These are phyloP conservation scores for Barnettozyma botsteinii DNA, from an alignment of 805 yeast species.

Conservation along the genomic window DNA sequence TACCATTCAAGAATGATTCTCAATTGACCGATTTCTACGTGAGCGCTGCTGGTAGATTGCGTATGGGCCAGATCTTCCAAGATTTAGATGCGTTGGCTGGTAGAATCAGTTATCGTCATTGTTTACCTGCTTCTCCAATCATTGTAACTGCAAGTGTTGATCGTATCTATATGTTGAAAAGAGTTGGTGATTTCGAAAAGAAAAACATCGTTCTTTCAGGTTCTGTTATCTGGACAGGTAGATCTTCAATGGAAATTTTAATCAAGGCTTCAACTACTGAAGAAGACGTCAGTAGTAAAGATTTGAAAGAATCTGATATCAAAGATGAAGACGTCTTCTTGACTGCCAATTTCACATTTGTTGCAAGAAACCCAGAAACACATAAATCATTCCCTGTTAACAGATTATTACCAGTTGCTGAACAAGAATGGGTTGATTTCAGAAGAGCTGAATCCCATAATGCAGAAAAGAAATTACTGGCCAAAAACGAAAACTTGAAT, in stretches of 20 bases:
- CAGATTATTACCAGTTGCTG: constrained; percentile 67
- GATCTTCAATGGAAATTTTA: constrained; percentile 91
- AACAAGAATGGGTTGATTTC: constrained; percentile 75
- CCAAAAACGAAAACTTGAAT: constrained; percentile 53
- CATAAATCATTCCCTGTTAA: constrained; percentile 86
- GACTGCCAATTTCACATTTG: constrained; percentile 91
- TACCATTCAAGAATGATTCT: constrained; percentile 81
- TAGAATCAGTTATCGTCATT: constrained; percentile 85
- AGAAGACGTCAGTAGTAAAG: constrained; percentile 41
- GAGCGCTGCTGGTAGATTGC: constrained; percentile 83
- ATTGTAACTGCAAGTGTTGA: constrained; percentile 95
- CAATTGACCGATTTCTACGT: constrained; percentile 83
- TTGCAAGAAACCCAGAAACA: constrained; percentile 91
- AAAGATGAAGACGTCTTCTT: constrained; percentile 66
- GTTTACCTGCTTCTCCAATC: constrained; percentile 93
- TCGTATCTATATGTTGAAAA: constrained; percentile 79
- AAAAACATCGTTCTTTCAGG: constrained; percentile 83
- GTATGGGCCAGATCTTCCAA: constrained; percentile 91
- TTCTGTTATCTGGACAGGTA: constrained; percentile 91
- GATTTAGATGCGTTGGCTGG: constrained; percentile 94
- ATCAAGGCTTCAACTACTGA: constrained; percentile 81
- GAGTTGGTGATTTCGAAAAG: constrained; percentile 69
- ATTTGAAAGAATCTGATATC: constrained; percentile 50
- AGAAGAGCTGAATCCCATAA: constrained; percentile 87
- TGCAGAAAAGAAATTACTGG: constrained; percentile 75